Evolutionary conservation across 1,139 yeast species (phyloP).

Genomic region (Martiniozyma asiatica): DNA sequence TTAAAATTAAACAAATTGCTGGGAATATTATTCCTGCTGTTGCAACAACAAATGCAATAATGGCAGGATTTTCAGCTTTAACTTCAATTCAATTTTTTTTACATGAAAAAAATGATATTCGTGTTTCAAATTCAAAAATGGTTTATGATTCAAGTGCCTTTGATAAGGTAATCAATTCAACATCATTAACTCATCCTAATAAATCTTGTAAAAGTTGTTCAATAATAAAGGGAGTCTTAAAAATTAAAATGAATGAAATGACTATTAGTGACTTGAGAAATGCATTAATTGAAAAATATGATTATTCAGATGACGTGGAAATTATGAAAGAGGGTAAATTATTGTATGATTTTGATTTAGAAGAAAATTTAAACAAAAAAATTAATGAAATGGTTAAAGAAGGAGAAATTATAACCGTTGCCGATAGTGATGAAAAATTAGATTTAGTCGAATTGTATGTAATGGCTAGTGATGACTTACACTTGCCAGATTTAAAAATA

Average conservation of each 20-base stretch:
- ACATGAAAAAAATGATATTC: slow-evolving; percentile 9
- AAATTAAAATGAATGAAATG: slow-evolving; percentile 22
- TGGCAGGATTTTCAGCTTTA: slow-evolving; percentile 79
- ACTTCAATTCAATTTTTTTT: slow-evolving; percentile 51
- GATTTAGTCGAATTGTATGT: slow-evolving; percentile 64
- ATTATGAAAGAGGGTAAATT: slow-evolving; percentile 49
- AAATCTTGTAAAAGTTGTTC: slow-evolving; percentile 68
- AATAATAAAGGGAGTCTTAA: slow-evolving; percentile 39
- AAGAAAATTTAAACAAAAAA: slow-evolving; percentile 49
- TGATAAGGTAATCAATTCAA: slow-evolving; percentile 50
- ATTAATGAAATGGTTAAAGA: slow-evolving; percentile 40
- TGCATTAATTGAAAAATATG: slow-evolving; percentile 33
- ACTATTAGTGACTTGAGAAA: slow-evolving; percentile 35
- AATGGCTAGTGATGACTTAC: slow-evolving; percentile 22
- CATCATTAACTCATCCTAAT: slow-evolving; percentile 48
- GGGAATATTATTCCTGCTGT: slow-evolving; percentile 98
- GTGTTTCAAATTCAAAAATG: slow-evolving; percentile 31
- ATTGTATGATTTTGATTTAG: slow-evolving; percentile 80
- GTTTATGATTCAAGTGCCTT: slow-evolving; percentile 62
- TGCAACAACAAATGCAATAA: slow-evolving; percentile 93
- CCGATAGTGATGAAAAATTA: slow-evolving; percentile 64
- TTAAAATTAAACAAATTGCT: slow-evolving; percentile 86
- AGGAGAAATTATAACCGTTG: slow-evolving; percentile 54
- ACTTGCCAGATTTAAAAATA: slow-evolving; percentile 23
- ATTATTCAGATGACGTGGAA: slow-evolving; percentile 55